A percentile compares a stretch with the other conserved stretches of the same genome.
Conservation (phyloP, 148 eudicot species). For the Silene conica region DNA sequence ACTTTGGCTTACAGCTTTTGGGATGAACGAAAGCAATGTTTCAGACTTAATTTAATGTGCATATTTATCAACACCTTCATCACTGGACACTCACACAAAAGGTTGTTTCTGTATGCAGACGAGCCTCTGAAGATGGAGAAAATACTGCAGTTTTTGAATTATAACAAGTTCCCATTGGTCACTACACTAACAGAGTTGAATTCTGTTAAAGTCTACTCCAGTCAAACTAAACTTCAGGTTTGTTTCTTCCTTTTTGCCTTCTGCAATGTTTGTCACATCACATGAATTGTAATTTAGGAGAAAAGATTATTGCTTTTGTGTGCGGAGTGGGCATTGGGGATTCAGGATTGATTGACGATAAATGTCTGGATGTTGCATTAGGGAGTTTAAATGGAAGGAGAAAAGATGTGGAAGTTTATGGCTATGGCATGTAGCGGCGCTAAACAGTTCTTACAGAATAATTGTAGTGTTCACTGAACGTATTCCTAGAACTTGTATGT, state of each 20-base stretch:
- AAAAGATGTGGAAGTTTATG: neutral
- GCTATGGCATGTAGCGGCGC: neutral
- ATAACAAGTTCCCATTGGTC: conserved; percentile 86
- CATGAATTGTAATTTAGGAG: neutral
- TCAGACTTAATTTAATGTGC: too few species aligned
- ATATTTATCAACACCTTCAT: neutral
- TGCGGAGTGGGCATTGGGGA: too few species aligned
- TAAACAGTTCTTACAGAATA: neutral
- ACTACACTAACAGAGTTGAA: conserved; percentile 74
- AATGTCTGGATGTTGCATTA: too few species aligned
- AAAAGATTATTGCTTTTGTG: neutral
- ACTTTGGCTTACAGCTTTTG: neutral
- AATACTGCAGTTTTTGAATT: conserved; percentile 66
- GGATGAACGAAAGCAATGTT: neutral
- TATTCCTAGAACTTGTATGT: neutral
- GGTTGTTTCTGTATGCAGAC: conserved; percentile 50
- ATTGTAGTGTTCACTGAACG: neutral
- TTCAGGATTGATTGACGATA: too few species aligned
- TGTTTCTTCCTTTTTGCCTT: neutral
- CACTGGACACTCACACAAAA: neutral
- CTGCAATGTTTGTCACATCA: neutral
- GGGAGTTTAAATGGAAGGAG: neutral
- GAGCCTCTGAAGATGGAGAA: conserved; percentile 48
- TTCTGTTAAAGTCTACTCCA: conserved; percentile 72
- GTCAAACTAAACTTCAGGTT: conserved; percentile 69